phyloP scores from a whole-genome alignment of 768 basidiomycete genomes.

The Neoboletus brunneissimus region DNA sequence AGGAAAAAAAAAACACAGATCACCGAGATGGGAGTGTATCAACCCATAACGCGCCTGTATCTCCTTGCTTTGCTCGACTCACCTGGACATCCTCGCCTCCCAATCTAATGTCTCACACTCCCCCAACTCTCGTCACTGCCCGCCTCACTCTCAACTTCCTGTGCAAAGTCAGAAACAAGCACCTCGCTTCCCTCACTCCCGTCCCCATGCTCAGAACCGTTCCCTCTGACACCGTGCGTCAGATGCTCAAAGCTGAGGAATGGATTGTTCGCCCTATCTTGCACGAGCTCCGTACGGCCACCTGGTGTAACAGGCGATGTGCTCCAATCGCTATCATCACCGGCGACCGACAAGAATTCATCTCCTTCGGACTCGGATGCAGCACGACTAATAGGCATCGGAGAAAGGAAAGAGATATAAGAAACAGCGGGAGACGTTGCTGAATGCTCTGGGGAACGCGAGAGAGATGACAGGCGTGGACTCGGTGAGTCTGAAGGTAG shows the following conservation, averaged over 20 bases:
- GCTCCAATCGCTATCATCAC: slow-evolving; percentile 17
- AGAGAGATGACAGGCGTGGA: not conserved
- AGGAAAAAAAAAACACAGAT: not conserved
- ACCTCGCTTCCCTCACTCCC: slow-evolving; percentile 23
- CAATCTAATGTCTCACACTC: slow-evolving; percentile 18
- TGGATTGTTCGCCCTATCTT: slow-evolving; percentile 16
- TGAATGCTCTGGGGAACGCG: slow-evolving; percentile 1
- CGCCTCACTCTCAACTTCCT: slow-evolving; percentile 16
- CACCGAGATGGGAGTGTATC: not conserved
- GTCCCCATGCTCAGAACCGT: slow-evolving; percentile 1
- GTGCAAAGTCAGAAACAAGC: slow-evolving; percentile 9
- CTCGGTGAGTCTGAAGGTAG: slow-evolving; percentile 1
- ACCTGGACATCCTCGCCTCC: not conserved
- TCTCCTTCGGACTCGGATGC: slow-evolving; percentile 23
- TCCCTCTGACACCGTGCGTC: not conserved
- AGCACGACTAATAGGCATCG: slow-evolving; percentile 15
- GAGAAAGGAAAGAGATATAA: slow-evolving; percentile 26
- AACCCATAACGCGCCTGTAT: not conserved
- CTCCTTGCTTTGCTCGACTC: not conserved
- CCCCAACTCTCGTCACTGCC: slow-evolving; percentile 28
- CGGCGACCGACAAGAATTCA: slow-evolving; percentile 26
- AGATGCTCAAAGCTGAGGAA: slow-evolving; percentile 25
- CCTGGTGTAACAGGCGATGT: not conserved
- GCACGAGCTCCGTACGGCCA: not conserved
- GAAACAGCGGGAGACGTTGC: slow-evolving; percentile 21